Evolutionary conservation across 495 filamentous ascomycete genomes (phyloP).

Genomic region (Neurospora sp.): DNA sequence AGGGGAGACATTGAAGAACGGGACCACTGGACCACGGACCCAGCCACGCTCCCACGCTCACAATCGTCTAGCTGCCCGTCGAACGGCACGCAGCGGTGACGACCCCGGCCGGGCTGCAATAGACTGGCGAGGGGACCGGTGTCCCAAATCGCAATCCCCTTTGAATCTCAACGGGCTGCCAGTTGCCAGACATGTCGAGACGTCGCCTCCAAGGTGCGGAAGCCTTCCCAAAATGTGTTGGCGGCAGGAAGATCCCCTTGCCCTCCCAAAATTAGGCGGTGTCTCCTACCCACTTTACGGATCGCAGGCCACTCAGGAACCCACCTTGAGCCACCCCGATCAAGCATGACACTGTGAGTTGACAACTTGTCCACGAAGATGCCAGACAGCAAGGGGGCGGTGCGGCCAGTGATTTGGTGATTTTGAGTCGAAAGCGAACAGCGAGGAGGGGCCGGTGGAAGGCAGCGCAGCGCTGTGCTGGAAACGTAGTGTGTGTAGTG

Average conservation of each 20-base stretch:
- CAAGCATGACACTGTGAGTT: background rate
- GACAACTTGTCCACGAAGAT: background rate
- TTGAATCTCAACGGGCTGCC: background rate
- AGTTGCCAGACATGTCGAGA: background rate
- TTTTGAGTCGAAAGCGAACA: background rate
- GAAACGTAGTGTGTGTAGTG: background rate
- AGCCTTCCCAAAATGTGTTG: conserved; percentile 10
- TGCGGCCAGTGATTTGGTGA: conserved; percentile 6
- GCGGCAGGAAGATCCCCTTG: conserved; percentile 27
- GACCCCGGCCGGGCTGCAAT: background rate
- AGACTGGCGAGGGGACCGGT: background rate
- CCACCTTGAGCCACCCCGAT: background rate
- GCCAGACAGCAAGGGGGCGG: conserved; percentile 6
- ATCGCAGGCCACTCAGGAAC: background rate
- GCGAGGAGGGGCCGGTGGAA: background rate
- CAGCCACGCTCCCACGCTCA: background rate
- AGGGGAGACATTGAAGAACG: background rate
- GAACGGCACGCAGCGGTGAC: background rate
- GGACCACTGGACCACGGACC: background rate
- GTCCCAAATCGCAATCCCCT: too few species aligned
- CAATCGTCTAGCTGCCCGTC: background rate
- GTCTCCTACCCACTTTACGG: conserved; percentile 15
- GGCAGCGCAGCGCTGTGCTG: background rate
- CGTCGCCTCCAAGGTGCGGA: background rate
- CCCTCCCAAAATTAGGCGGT: conserved; percentile 29